Evolutionary conservation across 257 asterid species (phyloP).

Genomic region (Parsonsia alboflavescens): DNA sequence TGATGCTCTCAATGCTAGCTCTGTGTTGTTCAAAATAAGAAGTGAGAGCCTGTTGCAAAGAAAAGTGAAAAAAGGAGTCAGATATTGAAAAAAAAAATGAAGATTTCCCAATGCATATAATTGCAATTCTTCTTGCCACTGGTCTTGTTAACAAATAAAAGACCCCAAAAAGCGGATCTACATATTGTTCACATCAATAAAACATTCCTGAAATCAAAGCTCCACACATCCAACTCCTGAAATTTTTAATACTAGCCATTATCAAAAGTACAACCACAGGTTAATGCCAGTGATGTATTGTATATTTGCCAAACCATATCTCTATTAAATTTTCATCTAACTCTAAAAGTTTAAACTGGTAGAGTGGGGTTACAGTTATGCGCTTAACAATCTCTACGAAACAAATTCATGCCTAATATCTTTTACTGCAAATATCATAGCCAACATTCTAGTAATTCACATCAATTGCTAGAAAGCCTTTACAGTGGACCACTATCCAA

Average conservation of each 20-base stretch:
- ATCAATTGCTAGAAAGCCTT: background rate
- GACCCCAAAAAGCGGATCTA: background rate
- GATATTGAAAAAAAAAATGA: background rate
- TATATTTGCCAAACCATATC: background rate
- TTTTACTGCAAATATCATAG: background rate
- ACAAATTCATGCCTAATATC: background rate
- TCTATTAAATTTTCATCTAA: background rate
- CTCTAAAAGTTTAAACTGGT: too few relatives aligned
- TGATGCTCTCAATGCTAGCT: constrained; percentile 76
- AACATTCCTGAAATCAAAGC: background rate
- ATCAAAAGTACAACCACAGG: background rate
- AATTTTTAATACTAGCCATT: background rate
- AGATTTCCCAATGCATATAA: background rate
- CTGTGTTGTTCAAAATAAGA: constrained; percentile 55
- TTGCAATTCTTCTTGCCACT: background rate
- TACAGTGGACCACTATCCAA: background rate
- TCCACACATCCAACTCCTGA: background rate
- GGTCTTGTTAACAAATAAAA: background rate
- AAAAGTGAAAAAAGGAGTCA: constrained; percentile 1
- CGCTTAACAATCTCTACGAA: too few relatives aligned
- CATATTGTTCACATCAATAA: background rate
- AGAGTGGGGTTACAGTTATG: too few relatives aligned
- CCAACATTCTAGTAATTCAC: background rate
- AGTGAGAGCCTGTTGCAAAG: constrained; percentile 62
- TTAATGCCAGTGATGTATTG: background rate